A percentile compares a stretch with the other conserved stretches of the same genome.
Evolutionary conservation across 2,329 filamentous ascomycete species (phyloP).

Genomic region (Exophiala spinifera): DNA sequence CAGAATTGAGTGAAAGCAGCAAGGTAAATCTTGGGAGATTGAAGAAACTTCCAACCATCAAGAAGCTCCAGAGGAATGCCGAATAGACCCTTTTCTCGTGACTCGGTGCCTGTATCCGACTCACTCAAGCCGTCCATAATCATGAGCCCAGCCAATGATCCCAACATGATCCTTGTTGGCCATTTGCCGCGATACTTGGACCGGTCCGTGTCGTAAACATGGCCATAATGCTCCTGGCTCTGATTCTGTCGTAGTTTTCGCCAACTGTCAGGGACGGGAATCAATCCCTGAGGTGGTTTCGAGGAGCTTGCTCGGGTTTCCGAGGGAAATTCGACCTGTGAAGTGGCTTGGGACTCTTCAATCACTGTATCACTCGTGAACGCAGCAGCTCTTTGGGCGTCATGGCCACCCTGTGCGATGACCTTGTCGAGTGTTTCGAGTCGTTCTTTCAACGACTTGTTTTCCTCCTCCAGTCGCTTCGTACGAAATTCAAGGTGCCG

Average conservation of each 20-base stretch:
- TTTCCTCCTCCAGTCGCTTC: conserved; percentile 76
- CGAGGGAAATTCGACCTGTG: conserved; percentile 34
- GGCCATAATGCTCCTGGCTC: conserved; percentile 28
- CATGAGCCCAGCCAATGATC: conserved; percentile 88
- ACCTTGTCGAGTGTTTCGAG: conserved; percentile 74
- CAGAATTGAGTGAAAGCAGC: conserved; percentile 27
- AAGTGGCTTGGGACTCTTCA: conserved; percentile 15
- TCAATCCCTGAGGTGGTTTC: conserved; percentile 41
- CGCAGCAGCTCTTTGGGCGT: conserved; percentile 26
- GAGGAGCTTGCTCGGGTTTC: conserved; percentile 43
- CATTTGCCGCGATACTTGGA: conserved; percentile 50
- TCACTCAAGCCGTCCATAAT: conserved; percentile 75
- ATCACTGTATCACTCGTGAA: conserved; percentile 30
- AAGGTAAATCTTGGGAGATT: conserved; percentile 28
- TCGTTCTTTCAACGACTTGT: conserved; percentile 71
- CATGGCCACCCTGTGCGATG: conserved; percentile 45
- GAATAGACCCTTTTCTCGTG: conserved; percentile 63
- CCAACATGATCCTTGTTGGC: conserved; percentile 79
- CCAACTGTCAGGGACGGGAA: conserved; percentile 44
- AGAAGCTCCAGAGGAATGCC: conserved; percentile 62
- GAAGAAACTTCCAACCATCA: conserved; percentile 41
- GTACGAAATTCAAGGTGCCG: conserved; percentile 89
- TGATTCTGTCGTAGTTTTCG: conserved; percentile 41
- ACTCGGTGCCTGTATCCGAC: conserved; percentile 62
- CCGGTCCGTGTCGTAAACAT: conserved; percentile 38